These are phyloP conservation scores for Favolaschia claudopus DNA, from an alignment of 768 basidiomycete species.

Conservation along the genomic window DNA sequence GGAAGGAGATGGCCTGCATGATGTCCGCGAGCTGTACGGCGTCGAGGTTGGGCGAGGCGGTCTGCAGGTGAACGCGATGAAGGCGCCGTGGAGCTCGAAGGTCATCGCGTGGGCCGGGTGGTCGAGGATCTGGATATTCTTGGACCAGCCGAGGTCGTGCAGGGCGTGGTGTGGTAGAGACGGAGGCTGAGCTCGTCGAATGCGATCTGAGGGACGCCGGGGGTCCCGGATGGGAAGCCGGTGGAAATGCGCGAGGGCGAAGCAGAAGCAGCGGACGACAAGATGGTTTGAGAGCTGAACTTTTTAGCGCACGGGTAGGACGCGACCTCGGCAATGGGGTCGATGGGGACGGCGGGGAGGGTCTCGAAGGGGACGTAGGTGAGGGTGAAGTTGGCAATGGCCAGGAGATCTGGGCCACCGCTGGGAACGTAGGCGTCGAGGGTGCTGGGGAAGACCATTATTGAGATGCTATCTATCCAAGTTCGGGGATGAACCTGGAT, in stretches of 20 bases:
- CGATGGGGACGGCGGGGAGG: background rate
- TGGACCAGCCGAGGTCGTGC: background rate
- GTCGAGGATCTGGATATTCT: background rate
- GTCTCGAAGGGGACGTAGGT: background rate
- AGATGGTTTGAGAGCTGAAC: background rate
- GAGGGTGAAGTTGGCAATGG: background rate
- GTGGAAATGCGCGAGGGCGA: background rate
- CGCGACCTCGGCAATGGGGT: background rate
- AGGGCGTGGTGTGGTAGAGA: background rate
- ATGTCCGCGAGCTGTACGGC: conserved; percentile 38
- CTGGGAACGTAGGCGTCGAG: background rate
- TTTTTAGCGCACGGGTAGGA: background rate
- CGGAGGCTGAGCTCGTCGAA: background rate
- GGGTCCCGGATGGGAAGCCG: background rate
- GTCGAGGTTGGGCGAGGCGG: background rate
- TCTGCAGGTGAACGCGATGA: background rate
- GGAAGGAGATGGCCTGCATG: background rate
- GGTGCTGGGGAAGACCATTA: background rate
- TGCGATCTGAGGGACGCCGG: background rate
- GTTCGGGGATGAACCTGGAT: too few species aligned
- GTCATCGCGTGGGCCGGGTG: background rate
- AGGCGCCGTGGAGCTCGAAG: conserved; percentile 1
- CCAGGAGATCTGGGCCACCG: background rate
- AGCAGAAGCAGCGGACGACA: background rate
- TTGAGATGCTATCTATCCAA: too few species aligned